Percentiles rank a stretch among this genome's conserved stretches.
phyloP scores from a whole-genome alignment of 2,329 filamentous ascomycete species.

The Fusarium chuoi region DNA sequence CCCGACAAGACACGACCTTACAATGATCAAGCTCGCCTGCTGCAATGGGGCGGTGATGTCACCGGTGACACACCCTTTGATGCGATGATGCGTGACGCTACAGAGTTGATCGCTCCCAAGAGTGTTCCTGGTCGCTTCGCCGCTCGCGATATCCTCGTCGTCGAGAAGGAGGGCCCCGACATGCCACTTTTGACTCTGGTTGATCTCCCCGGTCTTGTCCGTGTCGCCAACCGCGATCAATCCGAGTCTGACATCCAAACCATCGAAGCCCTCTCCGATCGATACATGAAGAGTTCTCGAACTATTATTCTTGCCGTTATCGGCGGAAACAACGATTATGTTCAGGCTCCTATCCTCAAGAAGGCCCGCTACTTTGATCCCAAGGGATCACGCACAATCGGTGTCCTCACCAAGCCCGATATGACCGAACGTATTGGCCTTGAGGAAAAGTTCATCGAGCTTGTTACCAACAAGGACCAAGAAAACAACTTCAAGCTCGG shows the following conservation, averaged over 20 bases:
- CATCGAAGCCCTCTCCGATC: slow-evolving; percentile 62
- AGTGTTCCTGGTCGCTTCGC: slow-evolving; percentile 63
- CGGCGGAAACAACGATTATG: slow-evolving; percentile 65
- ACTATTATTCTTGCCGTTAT: slow-evolving; percentile 67
- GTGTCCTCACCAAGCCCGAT: slow-evolving; percentile 64
- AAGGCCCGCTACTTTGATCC: slow-evolving; percentile 64
- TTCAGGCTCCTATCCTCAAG: slow-evolving; percentile 62
- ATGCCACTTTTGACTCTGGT: slow-evolving; percentile 70
- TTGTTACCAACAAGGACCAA: slow-evolving; percentile 61
- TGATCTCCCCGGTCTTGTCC: slow-evolving; percentile 69
- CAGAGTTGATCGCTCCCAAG: slow-evolving; percentile 61
- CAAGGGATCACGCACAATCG: slow-evolving; percentile 59
- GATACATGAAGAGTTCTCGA: slow-evolving; percentile 65
- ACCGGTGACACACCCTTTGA: slow-evolving; percentile 59
- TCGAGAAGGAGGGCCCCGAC: slow-evolving; percentile 68
- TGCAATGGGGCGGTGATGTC: slow-evolving; percentile 60
- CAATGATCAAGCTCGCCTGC: slow-evolving; percentile 58
- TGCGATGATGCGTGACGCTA: slow-evolving; percentile 61
- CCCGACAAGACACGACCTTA: slow-evolving; percentile 61
- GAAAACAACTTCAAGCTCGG: slow-evolving; percentile 63
- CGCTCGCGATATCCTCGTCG: slow-evolving; percentile 64
- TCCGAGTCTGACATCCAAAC: slow-evolving; percentile 63
- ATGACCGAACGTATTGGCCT: slow-evolving; percentile 64
- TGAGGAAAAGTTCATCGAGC: slow-evolving; percentile 65
- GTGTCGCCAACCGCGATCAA: slow-evolving; percentile 63